Conservation (phyloP, 108 stramenopile species). For the Epipyxis sp. region DNA sequence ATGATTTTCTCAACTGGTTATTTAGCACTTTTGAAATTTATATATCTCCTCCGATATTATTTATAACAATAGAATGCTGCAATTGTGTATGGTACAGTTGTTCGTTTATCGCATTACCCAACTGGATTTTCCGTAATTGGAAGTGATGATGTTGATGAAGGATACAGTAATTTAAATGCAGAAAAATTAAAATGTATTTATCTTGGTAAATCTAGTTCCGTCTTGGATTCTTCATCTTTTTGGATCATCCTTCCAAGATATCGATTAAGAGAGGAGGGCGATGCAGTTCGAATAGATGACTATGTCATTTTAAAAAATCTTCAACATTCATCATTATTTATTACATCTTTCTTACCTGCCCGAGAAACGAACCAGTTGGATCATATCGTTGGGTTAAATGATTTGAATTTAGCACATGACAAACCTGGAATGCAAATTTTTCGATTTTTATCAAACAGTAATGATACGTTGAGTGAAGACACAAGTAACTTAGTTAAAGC, state of each 20-base stretch:
- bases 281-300: conserved; percentile 5
- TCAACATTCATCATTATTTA: background rate
- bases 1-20: too few relatives aligned
- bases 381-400: conserved; percentile 7
- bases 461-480: background rate
- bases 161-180: too few relatives aligned
- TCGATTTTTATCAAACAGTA: background rate
- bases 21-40: too few relatives aligned
- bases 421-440: background rate
- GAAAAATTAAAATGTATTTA: too few relatives aligned
- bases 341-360: background rate
- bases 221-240: too few relatives aligned
- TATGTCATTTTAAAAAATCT: conserved; percentile 1
- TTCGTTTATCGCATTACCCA: background rate
- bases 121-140: background rate
- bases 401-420: background rate
- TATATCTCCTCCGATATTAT: too few relatives aligned
- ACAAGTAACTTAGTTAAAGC: background rate
- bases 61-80: background rate
- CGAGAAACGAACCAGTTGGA: background rate
- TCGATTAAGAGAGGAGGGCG: background rate
- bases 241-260: conserved; percentile 22
- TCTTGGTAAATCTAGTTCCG: too few relatives aligned
- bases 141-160: background rate
- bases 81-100: background rate